Base-by-base conservation (phyloP, 768 basidiomycete species). In the Kwoniella shandongensis region DNA sequence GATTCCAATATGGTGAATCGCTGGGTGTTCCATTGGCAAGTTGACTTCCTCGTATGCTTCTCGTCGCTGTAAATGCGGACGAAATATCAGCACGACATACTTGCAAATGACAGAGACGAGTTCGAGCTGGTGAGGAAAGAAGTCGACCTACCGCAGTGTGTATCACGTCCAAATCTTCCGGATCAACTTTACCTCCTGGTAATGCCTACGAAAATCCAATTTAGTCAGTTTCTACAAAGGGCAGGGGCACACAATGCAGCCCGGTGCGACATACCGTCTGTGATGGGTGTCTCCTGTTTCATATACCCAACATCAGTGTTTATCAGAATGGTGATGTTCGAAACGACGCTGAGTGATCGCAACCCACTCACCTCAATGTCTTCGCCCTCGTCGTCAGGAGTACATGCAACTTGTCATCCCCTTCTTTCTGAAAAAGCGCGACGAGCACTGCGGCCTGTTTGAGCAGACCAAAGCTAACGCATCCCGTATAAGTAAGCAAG, bases 31-130 rank as follows among this genome's bases (percentile, higher is more conserved):
- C 11, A 70, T 50, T 1, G 84, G 70, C 2, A 93, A 79, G 1
- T 77, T 83, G 18, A 93, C 87, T 79, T 94, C 91, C 78, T 94
- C 91, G 53, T 83, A 74, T 0, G 91, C 91, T 76, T 94, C 91
- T 55, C 91, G 81, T 45, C 82, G 82, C 91, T 92, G 67, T 18
- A 44, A 36, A 32, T 27, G n/a, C n/a, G n/a, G n/a, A n/a, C n/a
- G n/a, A n/a, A n/a, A n/a, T n/a, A n/a, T n/a, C n/a, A n/a, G n/a
- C n/a, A n/a, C n/a, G n/a, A n/a, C n/a, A n/a, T n/a, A n/a, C n/a
- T n/a, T n/a, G n/a, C 40, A 39, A 25, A 35, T 36, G 35, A 4
- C 17, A 46, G 8, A 7, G 6, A 29, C 39, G 20, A 13, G 40
- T 25, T 30, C 27, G 53, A 30, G n/a, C n/a, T 59, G 11, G 23